Percentiles rank a stretch among this genome's conserved stretches.
Conservation (phyloP, 176 grass and related monocot genomes). For the maize (Zea mays) region Zm-B73-REFERENCE-NAM-5.0 NC_050098.1:230728001-230728500, state of each 20-base stretch:
- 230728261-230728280: background rate
- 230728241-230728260: background rate
- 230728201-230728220: background rate
- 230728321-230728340: constrained; percentile 18
- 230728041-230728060: constrained; percentile 3
- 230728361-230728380: constrained; percentile 24
- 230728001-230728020: background rate
- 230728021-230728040: constrained; percentile 16
- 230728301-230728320: background rate
- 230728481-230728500: constrained; percentile 79
- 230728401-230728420: background rate
- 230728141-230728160: background rate
- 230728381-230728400: constrained; percentile 10
- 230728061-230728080: constrained; percentile 19
- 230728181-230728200: background rate
- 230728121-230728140: background rate
- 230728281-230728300: constrained; percentile 10
- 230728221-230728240: background rate
- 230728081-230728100: constrained; percentile 7
- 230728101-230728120: background rate
- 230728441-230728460: background rate
- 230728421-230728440: background rate
- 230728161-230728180: background rate
- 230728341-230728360: constrained; percentile 6
- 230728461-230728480: constrained; percentile 19